Evolutionary conservation across 495 filamentous ascomycete genomes (phyloP).

Genomic region (Aspergillus steynii): DNA sequence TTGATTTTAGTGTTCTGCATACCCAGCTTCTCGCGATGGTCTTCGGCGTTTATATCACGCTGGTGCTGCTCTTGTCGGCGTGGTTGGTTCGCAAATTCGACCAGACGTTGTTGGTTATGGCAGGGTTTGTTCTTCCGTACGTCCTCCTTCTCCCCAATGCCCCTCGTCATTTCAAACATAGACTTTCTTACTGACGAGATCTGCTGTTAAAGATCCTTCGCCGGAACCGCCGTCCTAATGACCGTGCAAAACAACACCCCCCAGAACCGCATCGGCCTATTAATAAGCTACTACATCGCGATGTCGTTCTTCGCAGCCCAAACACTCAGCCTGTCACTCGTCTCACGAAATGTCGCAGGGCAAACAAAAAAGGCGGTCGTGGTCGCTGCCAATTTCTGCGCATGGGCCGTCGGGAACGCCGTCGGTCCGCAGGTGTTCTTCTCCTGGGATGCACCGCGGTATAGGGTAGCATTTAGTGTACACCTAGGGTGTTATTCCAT

Average conservation of each 20-base stretch:
- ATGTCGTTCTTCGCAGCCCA: neutral
- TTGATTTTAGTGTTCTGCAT: neutral
- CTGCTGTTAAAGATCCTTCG: neutral
- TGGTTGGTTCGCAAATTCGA: neutral
- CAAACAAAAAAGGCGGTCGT: neutral
- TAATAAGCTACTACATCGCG: neutral
- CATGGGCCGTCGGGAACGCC: neutral
- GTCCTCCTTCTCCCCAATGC: neutral
- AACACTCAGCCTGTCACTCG: neutral
- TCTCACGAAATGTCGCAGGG: neutral
- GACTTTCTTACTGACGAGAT: too few relatives aligned
- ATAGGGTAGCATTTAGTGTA: neutral
- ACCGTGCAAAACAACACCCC: neutral
- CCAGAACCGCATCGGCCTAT: neutral
- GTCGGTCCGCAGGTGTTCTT: neutral
- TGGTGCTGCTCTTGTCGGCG: neutral
- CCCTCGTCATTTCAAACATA: too few relatives aligned
- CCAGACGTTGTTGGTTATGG: neutral
- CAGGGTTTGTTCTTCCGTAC: neutral
- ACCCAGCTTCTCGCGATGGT: neutral
- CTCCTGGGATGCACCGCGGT: neutral
- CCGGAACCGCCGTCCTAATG: neutral
- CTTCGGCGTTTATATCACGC: neutral
- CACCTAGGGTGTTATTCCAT: neutral
- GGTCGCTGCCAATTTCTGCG: neutral